phyloP scores from a whole-genome alignment of 176 grass and related monocot genomes.

The Raddia distichophylla region DNA sequence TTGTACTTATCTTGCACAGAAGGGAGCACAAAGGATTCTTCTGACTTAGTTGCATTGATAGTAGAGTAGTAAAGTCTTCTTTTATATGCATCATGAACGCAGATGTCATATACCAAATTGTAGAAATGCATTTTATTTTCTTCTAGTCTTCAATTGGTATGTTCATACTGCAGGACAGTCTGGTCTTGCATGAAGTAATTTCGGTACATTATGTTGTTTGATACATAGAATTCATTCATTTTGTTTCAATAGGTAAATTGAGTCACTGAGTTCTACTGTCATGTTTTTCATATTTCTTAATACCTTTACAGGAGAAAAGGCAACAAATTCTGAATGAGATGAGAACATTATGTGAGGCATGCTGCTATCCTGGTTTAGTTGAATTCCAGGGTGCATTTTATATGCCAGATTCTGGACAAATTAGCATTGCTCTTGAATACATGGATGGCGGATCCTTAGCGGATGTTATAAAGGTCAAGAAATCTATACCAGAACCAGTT shows the following conservation, averaged over 20 bases:
- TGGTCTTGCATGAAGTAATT: slow-evolving; percentile 28
- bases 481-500: slow-evolving; percentile 80
- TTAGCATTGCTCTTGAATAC: slow-evolving; percentile 95
- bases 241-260: slow-evolving; percentile 28
- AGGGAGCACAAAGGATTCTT: slow-evolving; percentile 2
- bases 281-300: slow-evolving; percentile 37
- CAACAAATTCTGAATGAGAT: slow-evolving; percentile 99
- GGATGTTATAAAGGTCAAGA: slow-evolving; percentile 77
- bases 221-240: not conserved
- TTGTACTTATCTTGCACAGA: slow-evolving; percentile 4
- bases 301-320: slow-evolving; percentile 80
- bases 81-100: not conserved
- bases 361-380: slow-evolving; percentile 77
- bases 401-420: slow-evolving; percentile 86
- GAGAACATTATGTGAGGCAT: slow-evolving; percentile 86
- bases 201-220: slow-evolving; percentile 17
- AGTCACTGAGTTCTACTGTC: not conserved
- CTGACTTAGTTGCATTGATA: slow-evolving; percentile 6
- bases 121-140: not conserved
- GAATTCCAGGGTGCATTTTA: slow-evolving; percentile 99
- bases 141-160: slow-evolving; percentile 22
- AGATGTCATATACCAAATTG: not conserved
- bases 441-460: slow-evolving; percentile 98
- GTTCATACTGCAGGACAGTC: not conserved
- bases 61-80: not conserved